phyloP scores from a whole-genome alignment of 169 alveolate species.

The Eimeria tenella region DNA sequence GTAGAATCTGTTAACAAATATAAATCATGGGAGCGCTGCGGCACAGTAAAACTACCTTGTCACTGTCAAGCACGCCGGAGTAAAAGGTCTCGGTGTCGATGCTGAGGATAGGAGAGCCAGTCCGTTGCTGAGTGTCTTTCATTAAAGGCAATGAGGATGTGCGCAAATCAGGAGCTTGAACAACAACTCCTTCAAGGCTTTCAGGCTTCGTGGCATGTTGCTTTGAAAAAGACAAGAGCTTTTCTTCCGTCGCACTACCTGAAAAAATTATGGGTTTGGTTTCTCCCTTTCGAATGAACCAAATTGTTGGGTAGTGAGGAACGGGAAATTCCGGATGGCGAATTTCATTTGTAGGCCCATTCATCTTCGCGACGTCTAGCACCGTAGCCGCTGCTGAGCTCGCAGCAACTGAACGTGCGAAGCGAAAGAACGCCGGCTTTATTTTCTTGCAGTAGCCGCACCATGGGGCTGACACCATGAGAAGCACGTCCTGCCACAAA shows the following conservation, averaged over 20 bases:
- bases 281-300: conserved; percentile 57
- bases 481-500: conserved; percentile 89
- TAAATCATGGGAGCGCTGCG: no score
- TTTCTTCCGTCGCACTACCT: conserved; percentile 52
- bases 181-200: conserved; percentile 7
- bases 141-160: neutral
- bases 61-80: conserved; percentile 6
- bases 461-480: conserved; percentile 98
- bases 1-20: no score
- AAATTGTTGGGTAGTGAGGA: conserved; percentile 71
- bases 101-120: conserved; percentile 15
- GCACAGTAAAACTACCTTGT: neutral
- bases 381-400: conserved; percentile 56
- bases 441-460: conserved; percentile 97
- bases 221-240: conserved; percentile 40
- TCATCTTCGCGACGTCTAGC: conserved; percentile 75
- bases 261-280: conserved; percentile 42
- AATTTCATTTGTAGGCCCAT: conserved; percentile 71
- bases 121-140: neutral
- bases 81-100: conserved; percentile 54
- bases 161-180: neutral
- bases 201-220: conserved; percentile 50
- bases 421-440: conserved; percentile 89
- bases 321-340: conserved; percentile 30
- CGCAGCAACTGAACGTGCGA: conserved; percentile 78